phyloP scores from a whole-genome alignment of 176 grass and related monocot genomes.

The Avena sativa region DNA sequence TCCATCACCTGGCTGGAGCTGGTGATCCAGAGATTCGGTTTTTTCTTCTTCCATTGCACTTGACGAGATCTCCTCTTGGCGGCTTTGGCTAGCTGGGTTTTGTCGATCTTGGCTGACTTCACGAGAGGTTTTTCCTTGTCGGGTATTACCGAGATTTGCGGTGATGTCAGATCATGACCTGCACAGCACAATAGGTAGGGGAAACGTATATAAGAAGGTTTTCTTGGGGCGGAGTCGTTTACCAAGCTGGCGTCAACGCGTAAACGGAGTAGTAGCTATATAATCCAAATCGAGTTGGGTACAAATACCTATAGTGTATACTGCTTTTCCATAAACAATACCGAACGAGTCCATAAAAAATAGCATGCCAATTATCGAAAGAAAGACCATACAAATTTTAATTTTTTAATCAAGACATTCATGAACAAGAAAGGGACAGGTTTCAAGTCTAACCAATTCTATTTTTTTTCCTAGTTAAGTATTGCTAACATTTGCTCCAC shows the following conservation, averaged over 20 bases:
- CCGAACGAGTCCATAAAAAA: too few species aligned
- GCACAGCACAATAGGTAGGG: neutral
- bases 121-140: neutral
- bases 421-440: too few species aligned
- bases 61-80: neutral
- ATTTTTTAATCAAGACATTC: neutral
- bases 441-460: neutral
- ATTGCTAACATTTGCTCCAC: too few species aligned
- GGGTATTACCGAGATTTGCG: neutral
- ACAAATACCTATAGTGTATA: too few species aligned
- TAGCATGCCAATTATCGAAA: too few species aligned
- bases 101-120: neutral
- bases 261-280: neutral
- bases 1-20: neutral
- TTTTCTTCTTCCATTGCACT: slow-evolving; percentile 19
- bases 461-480: too few species aligned
- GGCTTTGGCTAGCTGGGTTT: neutral
- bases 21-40: neutral
- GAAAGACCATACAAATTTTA: too few species aligned
- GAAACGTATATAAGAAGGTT: slow-evolving; percentile 12
- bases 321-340: too few species aligned
- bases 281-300: neutral
- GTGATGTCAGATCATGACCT: neutral
- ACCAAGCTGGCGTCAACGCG: neutral
- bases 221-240: slow-evolving; percentile 1